These are phyloP conservation scores for Croton laevigatus DNA, from an alignment of 441 rosid species.

Conservation along the genomic window DNA sequence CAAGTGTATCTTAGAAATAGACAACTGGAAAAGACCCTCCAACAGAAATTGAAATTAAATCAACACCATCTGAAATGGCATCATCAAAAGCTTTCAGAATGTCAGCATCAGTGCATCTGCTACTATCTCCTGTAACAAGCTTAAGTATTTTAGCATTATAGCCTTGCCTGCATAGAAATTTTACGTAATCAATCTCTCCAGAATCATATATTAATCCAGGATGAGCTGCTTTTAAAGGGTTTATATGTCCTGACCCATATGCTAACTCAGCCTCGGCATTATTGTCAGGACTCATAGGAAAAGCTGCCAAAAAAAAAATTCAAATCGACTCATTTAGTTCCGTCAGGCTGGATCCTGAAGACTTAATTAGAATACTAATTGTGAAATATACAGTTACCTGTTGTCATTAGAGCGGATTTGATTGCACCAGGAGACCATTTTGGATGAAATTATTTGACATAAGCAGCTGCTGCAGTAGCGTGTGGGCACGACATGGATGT, in stretches of 20 bases:
- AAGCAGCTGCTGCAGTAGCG: conserved; percentile 70
- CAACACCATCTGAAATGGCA: conserved; percentile 51
- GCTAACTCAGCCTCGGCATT: conserved; percentile 44
- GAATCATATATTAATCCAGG: conserved; percentile 70
- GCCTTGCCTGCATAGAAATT: conserved; percentile 56
- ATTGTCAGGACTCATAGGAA: conserved; percentile 24
- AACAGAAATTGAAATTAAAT: conserved; percentile 37
- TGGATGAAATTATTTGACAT: conserved; percentile 63
- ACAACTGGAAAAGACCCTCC: conserved; percentile 20
- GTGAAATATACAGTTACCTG: conserved; percentile 28
- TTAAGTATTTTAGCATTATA: conserved; percentile 29
- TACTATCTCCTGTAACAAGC: conserved; percentile 37
- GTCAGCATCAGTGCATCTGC: conserved; percentile 37
- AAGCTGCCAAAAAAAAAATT: background rate
- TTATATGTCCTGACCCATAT: conserved; percentile 54
- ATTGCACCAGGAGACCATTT: conserved; percentile 73
- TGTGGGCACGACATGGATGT: conserved; percentile 96
- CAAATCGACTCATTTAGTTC: too few relatives aligned
- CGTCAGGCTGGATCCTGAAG: too few relatives aligned
- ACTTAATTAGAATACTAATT: background rate
- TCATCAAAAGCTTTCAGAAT: conserved; percentile 51
- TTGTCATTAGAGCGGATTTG: conserved; percentile 83
- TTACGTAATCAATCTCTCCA: conserved; percentile 40
- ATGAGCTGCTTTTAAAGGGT: conserved; percentile 34
- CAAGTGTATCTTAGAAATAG: conserved; percentile 21